Evolutionary conservation across 2,329 filamentous ascomycete species (phyloP), one percentile per base, ranked within the genome.

Genomic region (Colletotrichum scovillei): DNA sequence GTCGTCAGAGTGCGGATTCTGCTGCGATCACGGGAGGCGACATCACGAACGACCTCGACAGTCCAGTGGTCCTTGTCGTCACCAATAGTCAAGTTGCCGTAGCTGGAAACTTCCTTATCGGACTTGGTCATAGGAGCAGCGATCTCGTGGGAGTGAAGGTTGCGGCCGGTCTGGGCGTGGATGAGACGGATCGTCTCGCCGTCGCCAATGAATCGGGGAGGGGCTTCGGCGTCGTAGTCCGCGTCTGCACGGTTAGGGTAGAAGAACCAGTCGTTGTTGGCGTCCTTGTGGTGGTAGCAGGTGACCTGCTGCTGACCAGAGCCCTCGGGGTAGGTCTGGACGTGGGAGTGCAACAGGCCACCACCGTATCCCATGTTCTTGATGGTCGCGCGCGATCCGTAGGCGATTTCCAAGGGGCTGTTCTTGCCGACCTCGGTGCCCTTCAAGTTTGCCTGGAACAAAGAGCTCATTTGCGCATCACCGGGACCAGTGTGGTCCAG

Each of bases 321-420:
- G 38, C 96, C 97, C 81, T 98, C 95, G 0, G 96, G 96, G 82
- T 95, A 98, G 9, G 95, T 98, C 85, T 98, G 96, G 75, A 98
- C 91, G 87, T 98, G 97, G 55, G 95, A 98, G 85, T 98, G 96
- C 58, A 98, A 92, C 46, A 99, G 91, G 82, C 97, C 97, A 80
- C 97, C 97, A 73, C 97, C 97, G 79, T 99, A 99, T 38, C 97
- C 97, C 97, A 98, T 99, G 83, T 99, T 99, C 89, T 99, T 99
- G 77, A 99, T 87, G 0, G 97, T 99, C 9, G 93, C 94, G 72
- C 93, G 92, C 46, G 97, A 99, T 30, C 97, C 97, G 76, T 93
- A 88, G 5, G 95, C 96, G 76, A 99, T 88, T 81, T 99, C 97
- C 19, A 99, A 89, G 26, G 97, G 97, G 80, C 95, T 98, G 82